Conservation (phyloP, 345 rosid genomes). For the Hypericum androsaemum region DNA sequence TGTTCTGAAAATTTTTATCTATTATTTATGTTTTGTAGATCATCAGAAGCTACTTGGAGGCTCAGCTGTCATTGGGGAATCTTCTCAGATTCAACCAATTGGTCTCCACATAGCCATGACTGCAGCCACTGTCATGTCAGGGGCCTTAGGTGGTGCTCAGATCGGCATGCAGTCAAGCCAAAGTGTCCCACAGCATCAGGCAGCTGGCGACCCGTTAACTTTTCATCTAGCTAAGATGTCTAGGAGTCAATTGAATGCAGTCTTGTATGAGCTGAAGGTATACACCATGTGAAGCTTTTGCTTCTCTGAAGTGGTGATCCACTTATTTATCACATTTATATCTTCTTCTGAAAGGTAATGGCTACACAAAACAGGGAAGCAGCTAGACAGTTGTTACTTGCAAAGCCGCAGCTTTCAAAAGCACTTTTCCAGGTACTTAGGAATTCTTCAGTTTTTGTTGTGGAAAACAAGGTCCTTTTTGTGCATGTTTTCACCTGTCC, state of each 20-base stretch:
- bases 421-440: slow-evolving; percentile 71
- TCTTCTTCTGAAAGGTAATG: slow-evolving; percentile 45
- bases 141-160: slow-evolving; percentile 71
- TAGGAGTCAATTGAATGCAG: slow-evolving; percentile 69
- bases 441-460: not conserved
- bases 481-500: not conserved
- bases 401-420: slow-evolving; percentile 68
- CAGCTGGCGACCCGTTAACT: slow-evolving; percentile 78
- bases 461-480: not conserved
- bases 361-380: slow-evolving; percentile 60
- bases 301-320: slow-evolving; percentile 7
- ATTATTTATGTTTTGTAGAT: slow-evolving; percentile 29
- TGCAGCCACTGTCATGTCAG: slow-evolving; percentile 70
- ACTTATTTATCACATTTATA: slow-evolving; percentile 1
- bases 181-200: slow-evolving; percentile 36
- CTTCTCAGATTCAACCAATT: slow-evolving; percentile 55
- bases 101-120: slow-evolving; percentile 70
- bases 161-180: slow-evolving; percentile 39
- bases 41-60: slow-evolving; percentile 56
- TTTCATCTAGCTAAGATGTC: slow-evolving; percentile 87
- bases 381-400: slow-evolving; percentile 63
- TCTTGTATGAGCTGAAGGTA: slow-evolving; percentile 87
- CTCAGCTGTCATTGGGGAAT: slow-evolving; percentile 34
- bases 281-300: slow-evolving; percentile 7
- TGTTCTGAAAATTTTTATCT: not conserved